A percentile compares a stretch with the other conserved stretches of the same genome.
Evolutionary conservation across 106 monocot species (phyloP).

Genomic region (Vanilla planifolia): DNA sequence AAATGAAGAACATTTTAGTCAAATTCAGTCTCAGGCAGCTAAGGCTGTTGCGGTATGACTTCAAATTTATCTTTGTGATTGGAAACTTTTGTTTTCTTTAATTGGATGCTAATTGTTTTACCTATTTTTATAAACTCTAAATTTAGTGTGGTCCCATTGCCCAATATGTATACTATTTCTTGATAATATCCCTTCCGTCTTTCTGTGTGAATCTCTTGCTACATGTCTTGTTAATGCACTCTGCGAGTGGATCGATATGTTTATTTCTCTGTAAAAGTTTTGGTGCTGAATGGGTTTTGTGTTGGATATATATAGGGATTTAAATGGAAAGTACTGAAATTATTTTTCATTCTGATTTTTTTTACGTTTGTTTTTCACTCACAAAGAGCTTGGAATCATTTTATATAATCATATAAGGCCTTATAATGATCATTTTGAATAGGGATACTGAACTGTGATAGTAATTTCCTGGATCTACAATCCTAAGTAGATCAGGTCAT

Average conservation of each 20-base stretch:
- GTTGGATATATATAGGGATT: too few species aligned
- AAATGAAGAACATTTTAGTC: conserved; percentile 85
- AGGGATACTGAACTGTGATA: too few species aligned
- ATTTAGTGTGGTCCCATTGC: neutral
- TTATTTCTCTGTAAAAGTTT: too few species aligned
- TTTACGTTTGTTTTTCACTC: too few species aligned
- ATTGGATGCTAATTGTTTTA: neutral
- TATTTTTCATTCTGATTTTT: too few species aligned
- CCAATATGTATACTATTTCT: neutral
- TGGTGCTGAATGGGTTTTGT: too few species aligned
- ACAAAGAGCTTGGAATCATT: too few species aligned
- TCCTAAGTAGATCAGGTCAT: too few species aligned
- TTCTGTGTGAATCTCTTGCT: neutral
- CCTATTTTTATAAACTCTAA: neutral
- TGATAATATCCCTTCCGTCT: neutral
- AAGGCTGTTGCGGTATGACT: conserved; percentile 84
- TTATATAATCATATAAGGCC: too few species aligned
- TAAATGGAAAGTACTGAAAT: too few species aligned
- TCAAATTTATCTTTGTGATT: neutral
- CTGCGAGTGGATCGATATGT: neutral
- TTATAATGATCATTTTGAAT: too few species aligned
- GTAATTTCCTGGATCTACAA: too few species aligned
- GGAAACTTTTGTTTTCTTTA: neutral
- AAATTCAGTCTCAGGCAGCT: conserved; percentile 65
- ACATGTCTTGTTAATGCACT: neutral